phyloP scores from a whole-genome alignment of 495 filamentous ascomycete species.

The Barbatosphaeria neglecta region DNA sequence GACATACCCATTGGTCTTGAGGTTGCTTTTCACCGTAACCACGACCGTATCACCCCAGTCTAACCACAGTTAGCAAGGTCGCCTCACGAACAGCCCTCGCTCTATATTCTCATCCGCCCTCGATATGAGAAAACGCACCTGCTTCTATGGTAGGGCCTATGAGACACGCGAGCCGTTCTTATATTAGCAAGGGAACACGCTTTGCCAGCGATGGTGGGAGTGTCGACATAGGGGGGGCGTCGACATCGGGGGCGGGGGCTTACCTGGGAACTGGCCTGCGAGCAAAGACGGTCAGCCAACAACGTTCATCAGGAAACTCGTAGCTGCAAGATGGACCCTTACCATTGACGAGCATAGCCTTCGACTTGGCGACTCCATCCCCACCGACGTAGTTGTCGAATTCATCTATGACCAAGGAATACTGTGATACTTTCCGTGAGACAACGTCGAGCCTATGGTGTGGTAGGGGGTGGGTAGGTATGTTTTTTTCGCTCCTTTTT shows the following conservation, averaged over 20 bases:
- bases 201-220: too few relatives aligned
- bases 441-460: too few relatives aligned
- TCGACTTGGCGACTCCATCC: slow-evolving; percentile 27
- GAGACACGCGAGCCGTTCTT: neutral
- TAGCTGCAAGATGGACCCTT: neutral
- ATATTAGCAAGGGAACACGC: too few relatives aligned
- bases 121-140: too few relatives aligned
- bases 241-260: too few relatives aligned
- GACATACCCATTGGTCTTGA: slow-evolving; percentile 27
- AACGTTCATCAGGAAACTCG: too few relatives aligned
- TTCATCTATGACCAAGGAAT: slow-evolving; percentile 25
- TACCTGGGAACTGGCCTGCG: slow-evolving; percentile 17
- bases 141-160: slow-evolving; percentile 43
- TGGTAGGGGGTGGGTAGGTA: too few relatives aligned
- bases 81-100: neutral
- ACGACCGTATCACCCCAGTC: slow-evolving; percentile 51
- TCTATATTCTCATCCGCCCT: too few relatives aligned
- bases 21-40: slow-evolving; percentile 42
- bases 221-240: too few relatives aligned
- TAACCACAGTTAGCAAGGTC: neutral
- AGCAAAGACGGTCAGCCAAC: neutral
- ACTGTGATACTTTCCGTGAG: slow-evolving; percentile 14
- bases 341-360: slow-evolving; percentile 35
- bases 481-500: too few relatives aligned
- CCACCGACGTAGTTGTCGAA: slow-evolving; percentile 25